A percentile compares a stretch with the other conserved stretches of the same genome.
These are phyloP conservation scores for Saccharomycopsis sp. DNA, from an alignment of 805 yeast genomes.

Conservation along the genomic window DNA sequence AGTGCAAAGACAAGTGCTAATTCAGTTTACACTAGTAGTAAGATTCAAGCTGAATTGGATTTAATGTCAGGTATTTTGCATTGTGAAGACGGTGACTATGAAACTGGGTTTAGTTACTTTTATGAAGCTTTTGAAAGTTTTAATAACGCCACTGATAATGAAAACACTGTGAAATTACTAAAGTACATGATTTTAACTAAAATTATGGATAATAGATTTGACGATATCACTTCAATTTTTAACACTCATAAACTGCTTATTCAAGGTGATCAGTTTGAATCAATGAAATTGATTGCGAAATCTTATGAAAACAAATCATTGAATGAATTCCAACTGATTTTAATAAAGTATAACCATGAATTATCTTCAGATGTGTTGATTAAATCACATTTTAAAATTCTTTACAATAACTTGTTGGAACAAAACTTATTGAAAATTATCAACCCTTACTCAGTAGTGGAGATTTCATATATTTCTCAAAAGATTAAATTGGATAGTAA, in stretches of 20 bases:
- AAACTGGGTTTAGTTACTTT: slow-evolving; percentile 92
- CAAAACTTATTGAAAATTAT: slow-evolving; percentile 90
- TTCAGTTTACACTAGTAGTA: slow-evolving; percentile 90
- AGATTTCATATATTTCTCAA: slow-evolving; percentile 78
- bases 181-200: slow-evolving; percentile 91
- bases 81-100: slow-evolving; percentile 95
- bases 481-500: slow-evolving; percentile 80
- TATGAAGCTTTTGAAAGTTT: slow-evolving; percentile 93
- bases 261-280: slow-evolving; percentile 62
- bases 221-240: slow-evolving; percentile 70
- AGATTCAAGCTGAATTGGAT: slow-evolving; percentile 88
- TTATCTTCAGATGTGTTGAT: slow-evolving; percentile 81
- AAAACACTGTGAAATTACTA: slow-evolving; percentile 65
- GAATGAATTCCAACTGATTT: slow-evolving; percentile 82
- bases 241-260: too few species aligned
- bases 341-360: slow-evolving; percentile 63
- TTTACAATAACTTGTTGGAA: slow-evolving; percentile 88
- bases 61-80: slow-evolving; percentile 91
- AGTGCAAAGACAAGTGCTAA: slow-evolving; percentile 98
- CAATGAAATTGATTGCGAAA: slow-evolving; percentile 30
- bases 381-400: slow-evolving; percentile 84
- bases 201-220: slow-evolving; percentile 83
- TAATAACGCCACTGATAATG: slow-evolving; percentile 45
- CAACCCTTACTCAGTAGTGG: slow-evolving; percentile 96
- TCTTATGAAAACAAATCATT: slow-evolving; percentile 59